phyloP scores from a whole-genome alignment of 805 yeast species.

The Yarrowia sp. region DNA sequence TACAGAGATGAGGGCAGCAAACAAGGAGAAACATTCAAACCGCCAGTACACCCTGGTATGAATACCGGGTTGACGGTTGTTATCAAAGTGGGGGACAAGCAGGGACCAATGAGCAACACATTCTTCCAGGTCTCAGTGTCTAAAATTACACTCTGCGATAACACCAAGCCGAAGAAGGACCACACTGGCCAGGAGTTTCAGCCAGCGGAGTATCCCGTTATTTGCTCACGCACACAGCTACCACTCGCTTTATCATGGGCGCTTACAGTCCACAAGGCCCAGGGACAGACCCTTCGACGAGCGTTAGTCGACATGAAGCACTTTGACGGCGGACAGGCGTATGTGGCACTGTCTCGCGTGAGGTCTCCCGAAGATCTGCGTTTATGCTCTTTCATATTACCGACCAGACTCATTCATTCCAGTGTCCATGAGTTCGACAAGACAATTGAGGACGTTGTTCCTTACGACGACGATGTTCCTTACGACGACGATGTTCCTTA shows the following conservation, averaged over 20 bases:
- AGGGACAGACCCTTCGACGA: constrained; percentile 80
- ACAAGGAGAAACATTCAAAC: not conserved
- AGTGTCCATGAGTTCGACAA: too few relatives aligned
- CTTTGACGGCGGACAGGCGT: constrained; percentile 88
- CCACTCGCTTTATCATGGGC: constrained; percentile 95
- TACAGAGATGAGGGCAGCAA: not conserved
- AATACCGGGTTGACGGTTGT: not conserved
- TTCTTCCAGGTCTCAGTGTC: not conserved
- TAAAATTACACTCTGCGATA: not conserved
- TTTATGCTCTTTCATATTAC: not conserved
- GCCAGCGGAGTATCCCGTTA: not conserved
- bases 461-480: too few relatives aligned
- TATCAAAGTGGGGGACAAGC: not conserved
- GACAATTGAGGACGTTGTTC: too few relatives aligned
- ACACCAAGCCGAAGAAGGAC: not conserved
- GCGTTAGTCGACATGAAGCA: constrained; percentile 72
- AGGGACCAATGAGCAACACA: not conserved
- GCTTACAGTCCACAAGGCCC: constrained; percentile 90
- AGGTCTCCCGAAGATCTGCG: not conserved
- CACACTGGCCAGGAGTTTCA: too few relatives aligned
- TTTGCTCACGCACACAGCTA: constrained; percentile 47
- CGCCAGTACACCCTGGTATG: not conserved
- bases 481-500: too few relatives aligned
- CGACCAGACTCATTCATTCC: too few relatives aligned
- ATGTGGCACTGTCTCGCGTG: constrained; percentile 93